Evolutionary conservation across 352 stramenopile species (phyloP).

Genomic region (Phytophthora capsici): DNA sequence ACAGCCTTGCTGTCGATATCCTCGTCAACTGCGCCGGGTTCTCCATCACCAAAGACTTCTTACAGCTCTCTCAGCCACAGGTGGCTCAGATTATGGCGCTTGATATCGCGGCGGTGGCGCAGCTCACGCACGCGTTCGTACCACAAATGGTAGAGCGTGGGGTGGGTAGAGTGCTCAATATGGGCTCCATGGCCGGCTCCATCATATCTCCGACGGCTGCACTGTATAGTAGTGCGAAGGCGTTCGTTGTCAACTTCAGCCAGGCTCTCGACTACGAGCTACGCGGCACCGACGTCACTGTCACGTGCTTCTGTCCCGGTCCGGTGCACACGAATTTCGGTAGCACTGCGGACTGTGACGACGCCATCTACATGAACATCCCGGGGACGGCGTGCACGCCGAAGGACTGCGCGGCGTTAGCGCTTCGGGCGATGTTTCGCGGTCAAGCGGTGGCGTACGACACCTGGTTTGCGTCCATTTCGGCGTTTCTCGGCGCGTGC

Average conservation of each 20-base stretch:
- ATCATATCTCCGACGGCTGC: conserved; percentile 58
- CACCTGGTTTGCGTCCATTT: conserved; percentile 45
- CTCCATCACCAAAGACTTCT: conserved; percentile 44
- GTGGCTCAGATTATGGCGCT: conserved; percentile 64
- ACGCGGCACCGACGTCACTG: conserved; percentile 56
- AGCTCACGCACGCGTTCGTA: conserved; percentile 64
- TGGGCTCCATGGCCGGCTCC: conserved; percentile 65
- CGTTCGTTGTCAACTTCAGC: conserved; percentile 72
- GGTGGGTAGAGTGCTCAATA: conserved; percentile 76
- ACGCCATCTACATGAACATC: conserved; percentile 57
- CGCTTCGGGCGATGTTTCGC: conserved; percentile 68
- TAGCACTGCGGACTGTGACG: conserved; percentile 40
- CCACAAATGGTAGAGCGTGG: conserved; percentile 73
- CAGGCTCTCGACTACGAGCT: conserved; percentile 79
- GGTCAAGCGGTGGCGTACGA: conserved; percentile 56
- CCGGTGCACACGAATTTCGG: conserved; percentile 74
- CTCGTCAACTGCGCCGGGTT: conserved; percentile 80
- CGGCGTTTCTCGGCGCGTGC: conserved; percentile 38
- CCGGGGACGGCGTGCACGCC: conserved; percentile 37
- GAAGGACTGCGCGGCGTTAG: conserved; percentile 50
- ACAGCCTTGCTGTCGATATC: conserved; percentile 68
- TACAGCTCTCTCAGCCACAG: conserved; percentile 34
- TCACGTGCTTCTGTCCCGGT: conserved; percentile 73
- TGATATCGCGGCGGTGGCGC: conserved; percentile 58
- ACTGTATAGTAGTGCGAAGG: conserved; percentile 76